These are phyloP conservation scores for Candida argentea DNA, from an alignment of 805 yeast genomes.

Conservation along the genomic window DNA sequence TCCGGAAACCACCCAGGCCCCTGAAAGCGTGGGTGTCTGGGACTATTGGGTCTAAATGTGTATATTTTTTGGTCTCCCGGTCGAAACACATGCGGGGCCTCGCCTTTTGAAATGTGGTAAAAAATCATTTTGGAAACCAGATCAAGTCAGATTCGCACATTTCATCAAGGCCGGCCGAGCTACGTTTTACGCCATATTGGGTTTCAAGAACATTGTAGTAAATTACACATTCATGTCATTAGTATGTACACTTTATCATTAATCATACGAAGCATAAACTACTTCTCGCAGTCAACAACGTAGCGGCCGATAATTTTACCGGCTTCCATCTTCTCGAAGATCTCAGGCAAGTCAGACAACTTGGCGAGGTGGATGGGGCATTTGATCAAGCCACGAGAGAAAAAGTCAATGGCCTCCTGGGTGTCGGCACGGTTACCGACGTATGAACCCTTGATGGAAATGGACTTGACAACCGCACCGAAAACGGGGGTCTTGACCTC, in stretches of 20 bases:
- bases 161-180: too few relatives aligned
- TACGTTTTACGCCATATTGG: too few relatives aligned
- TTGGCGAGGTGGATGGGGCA: constrained; percentile 33
- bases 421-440: constrained; percentile 39
- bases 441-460: constrained; percentile 31
- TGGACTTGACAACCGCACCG: constrained; percentile 29
- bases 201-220: too few relatives aligned
- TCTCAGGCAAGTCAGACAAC: constrained; percentile 29
- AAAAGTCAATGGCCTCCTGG: constrained; percentile 36
- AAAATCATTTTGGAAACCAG: too few relatives aligned
- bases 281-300: constrained; percentile 33
- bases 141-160: too few relatives aligned
- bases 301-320: constrained; percentile 36
- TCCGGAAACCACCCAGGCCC: too few relatives aligned
- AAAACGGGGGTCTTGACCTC: constrained; percentile 29
- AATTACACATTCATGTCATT: neutral
- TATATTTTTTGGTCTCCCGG: too few relatives aligned
- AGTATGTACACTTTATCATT: neutral
- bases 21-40: too few relatives aligned
- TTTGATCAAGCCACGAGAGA: constrained; percentile 31
- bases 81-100: too few relatives aligned
- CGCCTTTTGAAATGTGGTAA: too few relatives aligned
- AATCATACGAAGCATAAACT: too few relatives aligned
- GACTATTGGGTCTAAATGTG: too few relatives aligned
- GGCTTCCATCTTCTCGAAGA: constrained; percentile 30